Conservation (phyloP, 495 filamentous ascomycete species). For the Saxophila tyrrhenica region DNA sequence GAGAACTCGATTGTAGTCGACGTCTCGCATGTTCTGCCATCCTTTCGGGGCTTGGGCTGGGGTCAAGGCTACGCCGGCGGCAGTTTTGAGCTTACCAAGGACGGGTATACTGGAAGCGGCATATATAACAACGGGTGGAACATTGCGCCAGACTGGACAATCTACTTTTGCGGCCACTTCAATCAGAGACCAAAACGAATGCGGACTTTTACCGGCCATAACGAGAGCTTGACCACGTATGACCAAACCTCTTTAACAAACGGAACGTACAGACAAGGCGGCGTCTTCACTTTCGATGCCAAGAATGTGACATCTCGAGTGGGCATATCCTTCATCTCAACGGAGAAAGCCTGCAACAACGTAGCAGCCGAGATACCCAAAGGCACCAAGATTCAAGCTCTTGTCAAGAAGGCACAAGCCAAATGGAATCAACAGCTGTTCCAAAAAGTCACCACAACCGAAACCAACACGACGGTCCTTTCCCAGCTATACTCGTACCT, state of each 20-base stretch:
- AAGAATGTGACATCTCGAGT: conserved; percentile 48
- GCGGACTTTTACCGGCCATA: conserved; percentile 43
- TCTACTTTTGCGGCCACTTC: conserved; percentile 62
- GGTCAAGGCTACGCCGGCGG: conserved; percentile 60
- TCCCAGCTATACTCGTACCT: conserved; percentile 53
- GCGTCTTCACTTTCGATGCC: conserved; percentile 29
- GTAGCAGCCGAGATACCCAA: conserved; percentile 48
- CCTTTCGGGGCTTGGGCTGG: conserved; percentile 45
- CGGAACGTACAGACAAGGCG: conserved; percentile 20
- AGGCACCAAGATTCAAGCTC: conserved; percentile 34
- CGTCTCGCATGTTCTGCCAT: conserved; percentile 59
- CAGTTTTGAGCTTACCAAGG: conserved; percentile 39
- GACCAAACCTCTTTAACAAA: conserved; percentile 9
- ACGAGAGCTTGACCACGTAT: conserved; percentile 26
- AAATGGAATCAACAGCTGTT: conserved; percentile 52
- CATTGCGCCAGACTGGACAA: conserved; percentile 48
- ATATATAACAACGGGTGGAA: conserved; percentile 58
- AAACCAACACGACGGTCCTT: conserved; percentile 43
- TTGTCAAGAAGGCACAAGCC: conserved; percentile 38
- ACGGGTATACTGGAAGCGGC: conserved; percentile 51
- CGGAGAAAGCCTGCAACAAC: conserved; percentile 49
- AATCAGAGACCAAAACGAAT: conserved; percentile 31
- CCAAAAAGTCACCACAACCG: conserved; percentile 49
- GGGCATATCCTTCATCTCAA: conserved; percentile 60
- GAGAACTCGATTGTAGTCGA: conserved; percentile 49